phyloP scores from a whole-genome alignment of 164 flowering plant genomes.

The Brasenia schreberi region DNA sequence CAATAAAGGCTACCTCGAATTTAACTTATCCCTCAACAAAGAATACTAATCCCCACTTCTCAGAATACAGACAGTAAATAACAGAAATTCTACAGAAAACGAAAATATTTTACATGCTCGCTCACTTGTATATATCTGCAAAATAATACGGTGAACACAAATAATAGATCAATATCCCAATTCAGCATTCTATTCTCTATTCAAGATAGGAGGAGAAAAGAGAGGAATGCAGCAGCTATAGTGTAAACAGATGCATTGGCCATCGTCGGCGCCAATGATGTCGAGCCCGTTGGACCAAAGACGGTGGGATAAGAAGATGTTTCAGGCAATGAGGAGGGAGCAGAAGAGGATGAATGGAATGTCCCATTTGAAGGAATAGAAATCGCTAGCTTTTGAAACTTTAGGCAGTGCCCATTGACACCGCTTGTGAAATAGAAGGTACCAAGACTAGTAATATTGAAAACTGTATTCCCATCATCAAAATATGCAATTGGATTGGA shows the following conservation, averaged over 20 bases:
- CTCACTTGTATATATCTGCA: too few species aligned
- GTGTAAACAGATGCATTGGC: background rate
- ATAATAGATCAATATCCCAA: background rate
- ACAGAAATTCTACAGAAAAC: too few species aligned
- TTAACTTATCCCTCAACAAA: too few species aligned
- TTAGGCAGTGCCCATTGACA: conserved; percentile 50
- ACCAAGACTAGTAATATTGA: conserved; percentile 61
- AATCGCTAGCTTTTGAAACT: conserved; percentile 65
- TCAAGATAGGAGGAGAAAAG: background rate
- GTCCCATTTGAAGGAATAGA: conserved; percentile 44
- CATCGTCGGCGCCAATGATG: conserved; percentile 17
- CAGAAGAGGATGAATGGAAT: conserved; percentile 20
- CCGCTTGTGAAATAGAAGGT: conserved; percentile 83
- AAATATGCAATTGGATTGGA: conserved; percentile 63
- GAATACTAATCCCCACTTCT: too few species aligned
- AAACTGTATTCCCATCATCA: conserved; percentile 78
- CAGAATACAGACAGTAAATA: too few species aligned
- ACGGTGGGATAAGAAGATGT: conserved; percentile 64
- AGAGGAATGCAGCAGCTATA: background rate
- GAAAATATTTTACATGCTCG: too few species aligned
- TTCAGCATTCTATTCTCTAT: background rate
- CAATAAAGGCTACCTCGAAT: too few species aligned
- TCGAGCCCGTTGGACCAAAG: conserved; percentile 57
- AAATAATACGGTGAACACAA: too few species aligned
- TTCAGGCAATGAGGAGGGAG: conserved; percentile 23